Percentiles rank a stretch among this genome's conserved stretches.
These are phyloP conservation scores for Colletotrichum brevisporum DNA, from an alignment of 2,329 filamentous ascomycete genomes.

Conservation along the genomic window DNA sequence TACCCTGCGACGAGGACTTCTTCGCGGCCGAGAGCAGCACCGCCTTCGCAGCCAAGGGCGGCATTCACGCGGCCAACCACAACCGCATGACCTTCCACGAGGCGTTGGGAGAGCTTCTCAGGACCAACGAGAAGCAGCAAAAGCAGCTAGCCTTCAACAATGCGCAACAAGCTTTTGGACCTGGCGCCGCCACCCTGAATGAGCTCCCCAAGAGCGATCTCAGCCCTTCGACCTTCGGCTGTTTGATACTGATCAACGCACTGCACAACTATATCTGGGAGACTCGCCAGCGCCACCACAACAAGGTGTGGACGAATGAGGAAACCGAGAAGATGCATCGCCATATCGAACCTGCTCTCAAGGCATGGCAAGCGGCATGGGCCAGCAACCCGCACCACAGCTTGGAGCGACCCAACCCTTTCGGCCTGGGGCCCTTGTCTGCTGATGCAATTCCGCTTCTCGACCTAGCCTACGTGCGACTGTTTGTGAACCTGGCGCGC, in stretches of 20 bases:
- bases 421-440: conserved; percentile 84
- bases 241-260: conserved; percentile 91
- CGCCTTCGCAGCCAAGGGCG: conserved; percentile 85
- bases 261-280: conserved; percentile 99
- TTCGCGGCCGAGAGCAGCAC: conserved; percentile 88
- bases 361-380: conserved; percentile 96
- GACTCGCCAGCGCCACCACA: conserved; percentile 90
- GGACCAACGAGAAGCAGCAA: conserved; percentile 77
- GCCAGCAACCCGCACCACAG: conserved; percentile 87
- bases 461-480: conserved; percentile 90
- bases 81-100: conserved; percentile 85
- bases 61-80: conserved; percentile 76
- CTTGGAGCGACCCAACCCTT: conserved; percentile 87
- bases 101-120: conserved; percentile 84
- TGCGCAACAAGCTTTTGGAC: conserved; percentile 62
- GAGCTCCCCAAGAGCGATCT: conserved; percentile 70
- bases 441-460: conserved; percentile 92
- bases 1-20: conserved; percentile 94
- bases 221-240: conserved; percentile 91
- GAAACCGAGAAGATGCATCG: conserved; percentile 97
- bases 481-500: conserved; percentile 93
- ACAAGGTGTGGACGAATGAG: conserved; percentile 88
- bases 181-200: conserved; percentile 54
- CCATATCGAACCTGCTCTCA: conserved; percentile 92
- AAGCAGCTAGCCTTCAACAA: conserved; percentile 66